Evolutionary conservation across 1,284 basidiomycete genomes (phyloP), one percentile per base, ranked within the genome.

Genomic region (Leccinum fallax): DNA sequence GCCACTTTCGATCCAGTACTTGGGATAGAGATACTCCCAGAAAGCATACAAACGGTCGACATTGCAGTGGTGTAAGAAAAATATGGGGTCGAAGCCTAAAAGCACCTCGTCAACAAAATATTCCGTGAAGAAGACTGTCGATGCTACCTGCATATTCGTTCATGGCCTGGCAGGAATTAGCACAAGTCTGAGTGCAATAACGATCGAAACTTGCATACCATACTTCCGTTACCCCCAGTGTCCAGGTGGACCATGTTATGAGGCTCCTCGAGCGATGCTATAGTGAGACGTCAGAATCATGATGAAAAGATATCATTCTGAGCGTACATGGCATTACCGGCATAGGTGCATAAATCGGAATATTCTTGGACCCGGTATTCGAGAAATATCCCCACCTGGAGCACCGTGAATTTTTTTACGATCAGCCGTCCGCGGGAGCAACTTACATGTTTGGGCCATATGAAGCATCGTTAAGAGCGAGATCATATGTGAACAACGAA

Each of bases 381-480:
- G 67, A 64, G 36, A 68, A 68, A 57, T 59, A 64, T 24, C 59
- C 68, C 66, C 66, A 67, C 61, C 68, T 67, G 32, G 46, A 54
- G 2, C 11, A 30, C 19, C 32, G 21, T 0, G 3, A 15, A 0
- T 4, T 16, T 26, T 28, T 34, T 15, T 49, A 49, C 8, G 48
- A 51, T 43, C 4, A 49, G 26, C 13, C 4, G 3, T 4, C 2
- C 15, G 3, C 5, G 13, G 2, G 28, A 40, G 4, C 6, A 30
- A 60, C 67, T 51, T 56, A 68, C 67, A 70, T 38, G 55, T 68
- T 68, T 5, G 64, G 56, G 6, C 61, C 61, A 30, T 66, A 68
- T 2, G 49, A 60, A 10, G 56, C 28, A 9, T 68, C 57, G 1
- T n/a, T 0, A 5, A 66, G 57, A 0, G 63, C 57, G 26, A 68